Conservation (phyloP, 2,329 filamentous ascomycete genomes). For the Aspergillus flavus region DNA sequence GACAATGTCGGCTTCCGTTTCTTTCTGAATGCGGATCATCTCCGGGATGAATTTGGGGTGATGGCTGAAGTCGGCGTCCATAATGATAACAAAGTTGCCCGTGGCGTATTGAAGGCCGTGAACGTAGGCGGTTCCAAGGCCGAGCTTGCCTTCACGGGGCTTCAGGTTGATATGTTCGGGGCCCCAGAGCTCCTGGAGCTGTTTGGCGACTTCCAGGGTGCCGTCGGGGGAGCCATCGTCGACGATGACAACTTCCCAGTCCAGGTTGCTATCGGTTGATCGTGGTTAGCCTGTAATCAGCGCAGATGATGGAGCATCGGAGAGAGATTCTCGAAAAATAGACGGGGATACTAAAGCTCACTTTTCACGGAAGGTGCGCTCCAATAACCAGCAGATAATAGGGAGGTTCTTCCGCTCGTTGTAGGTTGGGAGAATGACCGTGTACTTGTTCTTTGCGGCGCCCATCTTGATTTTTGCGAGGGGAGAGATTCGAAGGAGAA, state of each 20-base stretch:
- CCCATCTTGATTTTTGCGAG: conserved; percentile 33
- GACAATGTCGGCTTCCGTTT: conserved; percentile 88
- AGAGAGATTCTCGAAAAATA: conserved; percentile 6
- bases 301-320: neutral
- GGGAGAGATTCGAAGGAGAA: neutral
- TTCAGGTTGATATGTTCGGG: conserved; percentile 77
- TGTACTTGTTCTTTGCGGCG: conserved; percentile 75
- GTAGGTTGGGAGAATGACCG: conserved; percentile 95
- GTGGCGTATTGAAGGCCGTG: conserved; percentile 88
- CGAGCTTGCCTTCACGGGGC: conserved; percentile 89
- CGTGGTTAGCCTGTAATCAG: neutral
- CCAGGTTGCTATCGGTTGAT: conserved; percentile 68
- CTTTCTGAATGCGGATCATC: conserved; percentile 83
- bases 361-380: conserved; percentile 88
- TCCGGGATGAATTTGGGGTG: conserved; percentile 98
- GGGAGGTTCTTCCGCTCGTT: conserved; percentile 97
- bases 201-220: conserved; percentile 85
- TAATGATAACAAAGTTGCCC: conserved; percentile 98
- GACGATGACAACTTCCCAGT: conserved; percentile 97
- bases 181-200: conserved; percentile 84
- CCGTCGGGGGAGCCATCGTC: conserved; percentile 97
- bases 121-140: conserved; percentile 95
- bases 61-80: conserved; percentile 99
- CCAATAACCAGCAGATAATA: conserved; percentile 91
- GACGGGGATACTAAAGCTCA: conserved; percentile 49